Evolutionary conservation across 2,329 filamentous ascomycete genomes (phyloP).

Genomic region (Leptodontidium sp.): DNA sequence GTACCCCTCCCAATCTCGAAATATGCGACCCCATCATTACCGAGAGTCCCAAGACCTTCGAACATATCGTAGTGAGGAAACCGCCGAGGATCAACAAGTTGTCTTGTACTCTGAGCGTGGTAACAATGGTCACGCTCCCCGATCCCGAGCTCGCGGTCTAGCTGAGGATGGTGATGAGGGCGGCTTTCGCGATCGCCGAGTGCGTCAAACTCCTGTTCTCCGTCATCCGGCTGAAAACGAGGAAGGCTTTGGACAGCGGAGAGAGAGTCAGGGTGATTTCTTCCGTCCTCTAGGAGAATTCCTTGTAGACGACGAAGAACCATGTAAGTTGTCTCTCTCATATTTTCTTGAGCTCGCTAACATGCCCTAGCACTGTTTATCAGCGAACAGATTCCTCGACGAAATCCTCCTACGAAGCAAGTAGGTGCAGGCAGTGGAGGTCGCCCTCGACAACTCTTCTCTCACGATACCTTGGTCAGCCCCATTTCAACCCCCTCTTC

Average conservation of each 20-base stretch:
- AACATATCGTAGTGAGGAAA: neutral
- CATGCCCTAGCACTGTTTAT: neutral
- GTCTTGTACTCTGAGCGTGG: too few relatives aligned
- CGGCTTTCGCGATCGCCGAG: neutral
- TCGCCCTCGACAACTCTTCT: neutral
- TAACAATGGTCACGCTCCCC: too few relatives aligned
- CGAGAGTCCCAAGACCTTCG: neutral
- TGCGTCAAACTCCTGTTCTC: neutral
- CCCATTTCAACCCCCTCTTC: neutral
- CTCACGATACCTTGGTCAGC: conserved; percentile 1
- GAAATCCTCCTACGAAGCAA: neutral
- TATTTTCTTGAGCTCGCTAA: neutral
- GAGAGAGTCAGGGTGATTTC: neutral
- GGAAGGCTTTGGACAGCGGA: neutral
- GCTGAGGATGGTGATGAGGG: neutral
- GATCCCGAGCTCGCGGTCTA: neutral
- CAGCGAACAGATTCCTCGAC: neutral
- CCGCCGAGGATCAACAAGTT: neutral
- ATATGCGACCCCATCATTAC: too few relatives aligned
- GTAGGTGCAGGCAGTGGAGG: neutral
- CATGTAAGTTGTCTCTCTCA: neutral
- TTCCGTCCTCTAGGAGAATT: neutral
- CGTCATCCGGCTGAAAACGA: neutral
- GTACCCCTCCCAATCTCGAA: neutral
- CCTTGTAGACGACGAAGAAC: neutral